A percentile compares a stretch with the other conserved stretches of the same genome.
Conservation (phyloP, 192 early-diverging fungal genomes). For the Ambispora gerdemannii region DNA sequence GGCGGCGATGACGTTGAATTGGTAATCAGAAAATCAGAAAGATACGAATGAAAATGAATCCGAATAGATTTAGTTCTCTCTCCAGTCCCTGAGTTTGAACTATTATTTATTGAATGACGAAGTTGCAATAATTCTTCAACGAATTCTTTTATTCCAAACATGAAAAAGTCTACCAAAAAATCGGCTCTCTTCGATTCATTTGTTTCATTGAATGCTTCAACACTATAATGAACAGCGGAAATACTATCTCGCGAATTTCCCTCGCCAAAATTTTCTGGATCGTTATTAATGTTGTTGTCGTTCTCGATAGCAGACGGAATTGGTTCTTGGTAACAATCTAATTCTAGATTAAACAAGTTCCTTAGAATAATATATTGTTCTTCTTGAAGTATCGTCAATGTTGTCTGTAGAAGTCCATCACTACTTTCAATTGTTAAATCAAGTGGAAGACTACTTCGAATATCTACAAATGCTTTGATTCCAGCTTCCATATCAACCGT, state of each 20-base stretch:
- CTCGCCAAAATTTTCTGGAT: neutral
- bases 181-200: conserved; percentile 1
- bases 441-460: neutral
- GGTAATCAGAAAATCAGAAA: too few relatives aligned
- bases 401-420: neutral
- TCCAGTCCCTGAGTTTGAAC: neutral
- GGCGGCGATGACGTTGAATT: too few relatives aligned
- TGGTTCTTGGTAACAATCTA: too few relatives aligned
- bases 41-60: too few relatives aligned
- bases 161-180: conserved; percentile 18
- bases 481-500: neutral
- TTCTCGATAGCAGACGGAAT: neutral
- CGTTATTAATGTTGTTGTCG: neutral
- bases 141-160: conserved; percentile 20
- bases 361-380: neutral
- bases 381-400: neutral
- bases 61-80: neutral
- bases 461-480: neutral
- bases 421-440: too few relatives aligned
- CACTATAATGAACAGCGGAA: too few relatives aligned
- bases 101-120: neutral
- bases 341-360: neutral
- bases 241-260: neutral
- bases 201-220: neutral
- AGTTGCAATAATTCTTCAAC: conserved; percentile 19